Conservation (phyloP, 768 basidiomycete genomes). For the Phanerochaete carnosa region DNA sequence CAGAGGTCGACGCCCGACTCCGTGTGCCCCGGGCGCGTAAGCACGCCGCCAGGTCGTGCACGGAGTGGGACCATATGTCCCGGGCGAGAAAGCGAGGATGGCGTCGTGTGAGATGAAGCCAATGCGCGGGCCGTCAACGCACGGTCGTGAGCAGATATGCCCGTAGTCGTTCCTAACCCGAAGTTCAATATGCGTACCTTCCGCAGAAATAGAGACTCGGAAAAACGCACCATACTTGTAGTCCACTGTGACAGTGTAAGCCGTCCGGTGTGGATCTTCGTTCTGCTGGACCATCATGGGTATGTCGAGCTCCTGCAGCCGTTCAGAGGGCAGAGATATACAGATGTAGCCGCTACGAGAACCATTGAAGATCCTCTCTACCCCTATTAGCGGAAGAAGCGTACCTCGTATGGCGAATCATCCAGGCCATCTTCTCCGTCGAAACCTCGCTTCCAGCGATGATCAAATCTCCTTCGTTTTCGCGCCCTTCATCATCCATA, state of each 20-base stretch:
- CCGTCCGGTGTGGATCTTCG: slow-evolving; percentile 88
- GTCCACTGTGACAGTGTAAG: slow-evolving; percentile 95
- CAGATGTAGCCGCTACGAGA: slow-evolving; percentile 86
- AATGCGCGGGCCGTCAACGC: slow-evolving; percentile 83
- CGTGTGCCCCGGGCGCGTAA: slow-evolving; percentile 90
- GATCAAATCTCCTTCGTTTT: slow-evolving; percentile 97
- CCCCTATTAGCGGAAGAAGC: slow-evolving; percentile 21
- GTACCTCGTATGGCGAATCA: slow-evolving; percentile 94
- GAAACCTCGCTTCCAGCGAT: slow-evolving; percentile 82
- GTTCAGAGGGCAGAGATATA: slow-evolving; percentile 72
- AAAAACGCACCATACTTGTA: slow-evolving; percentile 71
- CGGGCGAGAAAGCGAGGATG: slow-evolving; percentile 83
- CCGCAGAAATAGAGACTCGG: not conserved
- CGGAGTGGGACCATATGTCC: slow-evolving; percentile 96
- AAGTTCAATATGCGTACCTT: not conserved
- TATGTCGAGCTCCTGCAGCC: slow-evolving; percentile 74
- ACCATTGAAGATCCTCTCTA: not conserved
- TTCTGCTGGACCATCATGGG: slow-evolving; percentile 95
- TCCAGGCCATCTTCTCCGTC: slow-evolving; percentile 98
- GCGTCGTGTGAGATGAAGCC: slow-evolving; percentile 50
- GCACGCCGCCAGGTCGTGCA: slow-evolving; percentile 79
- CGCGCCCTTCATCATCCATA: slow-evolving; percentile 93
- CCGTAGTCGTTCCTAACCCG: slow-evolving; percentile 79
- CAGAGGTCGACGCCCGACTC: slow-evolving; percentile 91
- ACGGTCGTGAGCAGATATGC: slow-evolving; percentile 96